Evolutionary conservation across 2,329 filamentous ascomycete genomes (phyloP), one percentile per base, ranked within the genome.

Genomic region (Endoconidiophora polonica): DNA sequence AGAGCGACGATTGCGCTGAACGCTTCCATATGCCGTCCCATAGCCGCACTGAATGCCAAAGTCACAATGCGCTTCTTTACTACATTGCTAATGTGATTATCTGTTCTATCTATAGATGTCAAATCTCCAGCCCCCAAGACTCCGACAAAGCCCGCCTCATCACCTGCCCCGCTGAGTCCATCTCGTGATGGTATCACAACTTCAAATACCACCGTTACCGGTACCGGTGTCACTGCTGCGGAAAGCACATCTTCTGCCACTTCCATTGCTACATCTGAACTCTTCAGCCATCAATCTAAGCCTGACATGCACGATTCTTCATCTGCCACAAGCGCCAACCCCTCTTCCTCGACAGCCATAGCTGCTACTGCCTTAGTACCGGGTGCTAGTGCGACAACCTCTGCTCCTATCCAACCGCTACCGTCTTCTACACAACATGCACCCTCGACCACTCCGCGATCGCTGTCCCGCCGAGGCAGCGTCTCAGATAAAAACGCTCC

Each of bases 371-470:
- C 26, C 7, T 48, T 38, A 18, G 36, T 26, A 41, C 22, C 46
- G 4, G 44, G 20, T 16, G 47, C 38, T 47, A 23, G 33, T 46
- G 48, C 23, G 26, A 3, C 26, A 33, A 9, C 26, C 40, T 33
- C 49, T 41, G 46, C 40, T 45, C 26, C 37, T 6, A 37, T 23
- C 5, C 26, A 48, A 46, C 26, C 44, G 48, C 22, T 57, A 62
- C 14, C 49, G 56, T 14, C 56, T 56, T 23, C 54, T 58, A 16
- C 50, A 55, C 22, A 61, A 59, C 53, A 12, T 6, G 7, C 49
- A 3, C 24, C 44, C 16, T 22, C 29, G 22, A 44, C 10, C 14
- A 33, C 26, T 33, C 49, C 52, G 22, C 52, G 51, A 37, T 64
- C 68, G 2, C 12, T 33, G 37, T 49, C 51, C 5, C 51, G 51